These are phyloP conservation scores for Papiliotrema flavescens DNA, from an alignment of 1,284 basidiomycete species.

Conservation along the genomic window DNA sequence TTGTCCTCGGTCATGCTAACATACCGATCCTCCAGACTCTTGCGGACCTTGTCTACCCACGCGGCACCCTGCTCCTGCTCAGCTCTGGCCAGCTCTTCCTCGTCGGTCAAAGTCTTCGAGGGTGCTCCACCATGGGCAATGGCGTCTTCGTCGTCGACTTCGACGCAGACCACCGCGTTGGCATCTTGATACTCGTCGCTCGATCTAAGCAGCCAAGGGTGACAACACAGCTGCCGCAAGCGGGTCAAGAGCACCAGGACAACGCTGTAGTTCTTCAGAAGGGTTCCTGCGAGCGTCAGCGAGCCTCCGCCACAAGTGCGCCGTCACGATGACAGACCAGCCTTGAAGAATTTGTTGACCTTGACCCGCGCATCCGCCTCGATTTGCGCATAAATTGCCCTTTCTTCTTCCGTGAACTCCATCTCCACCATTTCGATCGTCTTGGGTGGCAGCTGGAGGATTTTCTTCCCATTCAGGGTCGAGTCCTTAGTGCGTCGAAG, in stretches of 20 bases:
- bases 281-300: slow-evolving; percentile 23
- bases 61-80: not conserved
- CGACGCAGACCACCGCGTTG: not conserved
- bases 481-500: slow-evolving; percentile 45
- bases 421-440: slow-evolving; percentile 31
- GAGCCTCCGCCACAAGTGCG: not conserved
- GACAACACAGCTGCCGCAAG: slow-evolving; percentile 35
- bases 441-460: slow-evolving; percentile 43
- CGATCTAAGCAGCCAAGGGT: slow-evolving; percentile 39
- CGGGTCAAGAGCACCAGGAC: slow-evolving; percentile 43
- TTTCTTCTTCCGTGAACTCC: slow-evolving; percentile 43
- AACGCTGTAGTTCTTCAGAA: slow-evolving; percentile 44
- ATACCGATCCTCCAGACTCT: slow-evolving; percentile 31
- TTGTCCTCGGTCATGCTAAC: slow-evolving; percentile 9
- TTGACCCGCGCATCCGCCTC: slow-evolving; percentile 37
- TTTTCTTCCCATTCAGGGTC: slow-evolving; percentile 40
- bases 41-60: slow-evolving; percentile 25
- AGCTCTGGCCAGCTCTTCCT: not conserved
- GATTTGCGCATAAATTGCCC: slow-evolving; percentile 42
- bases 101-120: not conserved
- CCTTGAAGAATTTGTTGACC: slow-evolving; percentile 46
- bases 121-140: not conserved
- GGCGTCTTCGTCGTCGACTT: not conserved
- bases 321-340: not conserved
- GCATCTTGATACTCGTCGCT: not conserved